These are phyloP conservation scores for Suillus subaureus DNA, from an alignment of 768 basidiomycete genomes.

Conservation along the genomic window DNA sequence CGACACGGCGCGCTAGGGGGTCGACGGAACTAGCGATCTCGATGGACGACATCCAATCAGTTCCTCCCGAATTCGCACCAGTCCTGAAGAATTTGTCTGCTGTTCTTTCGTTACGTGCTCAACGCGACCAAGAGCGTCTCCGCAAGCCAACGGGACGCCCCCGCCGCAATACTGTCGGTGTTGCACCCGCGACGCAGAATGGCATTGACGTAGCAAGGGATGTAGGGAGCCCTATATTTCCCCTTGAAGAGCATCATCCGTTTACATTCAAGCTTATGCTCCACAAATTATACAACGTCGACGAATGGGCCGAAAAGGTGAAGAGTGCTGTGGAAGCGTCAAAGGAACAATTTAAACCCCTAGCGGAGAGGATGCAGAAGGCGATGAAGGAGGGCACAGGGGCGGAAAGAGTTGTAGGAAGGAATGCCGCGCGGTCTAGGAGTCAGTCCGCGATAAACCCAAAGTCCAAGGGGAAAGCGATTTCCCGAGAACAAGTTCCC, in stretches of 20 bases:
- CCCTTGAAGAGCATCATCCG: slow-evolving; percentile 42
- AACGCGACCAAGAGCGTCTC: slow-evolving; percentile 26
- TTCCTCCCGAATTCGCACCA: slow-evolving; percentile 31
- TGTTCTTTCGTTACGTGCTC: slow-evolving; percentile 35
- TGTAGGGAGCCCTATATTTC: slow-evolving; percentile 42
- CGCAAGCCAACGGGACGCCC: slow-evolving; percentile 11
- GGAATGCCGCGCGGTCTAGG: slow-evolving; percentile 31
- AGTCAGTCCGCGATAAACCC: slow-evolving; percentile 35
- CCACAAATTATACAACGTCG: slow-evolving; percentile 62
- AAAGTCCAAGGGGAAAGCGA: slow-evolving; percentile 15
- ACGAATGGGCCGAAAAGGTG: slow-evolving; percentile 61
- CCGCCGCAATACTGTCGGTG: slow-evolving; percentile 26
- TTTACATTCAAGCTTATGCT: slow-evolving; percentile 73
- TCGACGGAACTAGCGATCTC: slow-evolving; percentile 23
- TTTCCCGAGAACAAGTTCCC: not conserved
- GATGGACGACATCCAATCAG: slow-evolving; percentile 32
- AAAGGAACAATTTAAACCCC: slow-evolving; percentile 56
- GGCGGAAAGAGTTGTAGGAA: slow-evolving; percentile 22
- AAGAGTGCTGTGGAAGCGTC: slow-evolving; percentile 55
- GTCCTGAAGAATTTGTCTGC: slow-evolving; percentile 41
- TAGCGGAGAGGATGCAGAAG: slow-evolving; percentile 41
- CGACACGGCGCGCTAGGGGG: slow-evolving; percentile 42
- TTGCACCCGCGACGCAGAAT: slow-evolving; percentile 21
- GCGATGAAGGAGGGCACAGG: slow-evolving; percentile 15
- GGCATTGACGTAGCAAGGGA: slow-evolving; percentile 27